phyloP scores from a whole-genome alignment of 768 basidiomycete genomes.

The Heimioporus sp. region DNA sequence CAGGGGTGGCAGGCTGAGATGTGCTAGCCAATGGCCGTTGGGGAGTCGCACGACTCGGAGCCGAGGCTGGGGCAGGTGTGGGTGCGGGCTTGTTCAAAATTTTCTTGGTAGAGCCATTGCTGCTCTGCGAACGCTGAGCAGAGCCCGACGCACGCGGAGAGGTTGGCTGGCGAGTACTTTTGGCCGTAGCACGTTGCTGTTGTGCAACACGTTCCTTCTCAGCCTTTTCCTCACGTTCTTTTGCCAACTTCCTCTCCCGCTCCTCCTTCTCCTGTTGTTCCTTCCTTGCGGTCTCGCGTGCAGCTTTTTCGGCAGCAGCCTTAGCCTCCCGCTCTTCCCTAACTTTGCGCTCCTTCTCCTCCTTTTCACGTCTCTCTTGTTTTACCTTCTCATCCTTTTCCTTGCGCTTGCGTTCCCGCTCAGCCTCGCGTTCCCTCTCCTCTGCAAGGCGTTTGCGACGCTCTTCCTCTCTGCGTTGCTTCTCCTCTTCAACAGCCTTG shows the following conservation, averaged over 20 bases:
- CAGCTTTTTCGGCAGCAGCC: conserved; percentile 47
- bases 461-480: conserved; percentile 81
- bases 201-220: conserved; percentile 45
- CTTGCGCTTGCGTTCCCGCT: conserved; percentile 69
- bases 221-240: conserved; percentile 61
- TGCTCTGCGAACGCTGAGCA: conserved; percentile 45
- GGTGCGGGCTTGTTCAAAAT: conserved; percentile 48
- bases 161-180: conserved; percentile 46
- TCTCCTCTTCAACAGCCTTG: conserved; percentile 81
- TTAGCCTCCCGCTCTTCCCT: conserved; percentile 66
- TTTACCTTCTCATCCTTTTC: conserved; percentile 67
- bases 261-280: conserved; percentile 61
- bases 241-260: conserved; percentile 62
- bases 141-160: conserved; percentile 53
- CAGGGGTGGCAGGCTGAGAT: conserved; percentile 49
- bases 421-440: conserved; percentile 77
- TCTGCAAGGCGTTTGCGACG: conserved; percentile 70
- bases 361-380: conserved; percentile 51
- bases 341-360: conserved; percentile 62
- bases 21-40: conserved; percentile 34
- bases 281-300: conserved; percentile 35
- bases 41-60: conserved; percentile 35
- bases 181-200: conserved; percentile 51
- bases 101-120: conserved; percentile 58
- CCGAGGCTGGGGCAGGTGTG: conserved; percentile 31